Evolutionary conservation across 2,329 filamentous ascomycete genomes (phyloP), one percentile per base, ranked within the genome.

Genomic region (Aschersonia sp.): DNA sequence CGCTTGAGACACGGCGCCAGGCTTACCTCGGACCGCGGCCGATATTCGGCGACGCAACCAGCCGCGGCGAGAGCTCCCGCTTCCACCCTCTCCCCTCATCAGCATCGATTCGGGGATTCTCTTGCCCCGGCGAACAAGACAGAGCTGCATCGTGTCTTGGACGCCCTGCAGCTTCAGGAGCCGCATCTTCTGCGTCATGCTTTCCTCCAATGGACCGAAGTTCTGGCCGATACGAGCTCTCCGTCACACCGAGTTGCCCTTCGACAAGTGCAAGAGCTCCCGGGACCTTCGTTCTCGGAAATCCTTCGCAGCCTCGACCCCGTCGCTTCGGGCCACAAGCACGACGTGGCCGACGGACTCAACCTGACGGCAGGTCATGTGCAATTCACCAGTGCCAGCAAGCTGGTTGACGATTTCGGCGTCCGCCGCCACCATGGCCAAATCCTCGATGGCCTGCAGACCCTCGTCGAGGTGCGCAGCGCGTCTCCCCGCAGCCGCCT

Each of bases 251-350:
- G 54, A 1, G 52, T 53, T 4, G 56, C 63, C 12, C 55, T 62
- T 5, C 51, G 59, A 5, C 58, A 66, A 43, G 53, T 70, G 5
- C 53, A 53, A 10, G 46, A 51, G 0, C 57, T 88, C 29, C 70
- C 81, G 0, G 60, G 69, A 2, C 66, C 72, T 1, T 72, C 72
- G 1, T 80, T 88, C 56, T 77, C 78, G 1, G 78, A 84, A 52
- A 72, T 84, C 7, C 60, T 89, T 31, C 71, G 73, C 35, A 68
- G 72, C 4, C 61, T 89, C 6, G 78, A 85, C 49, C 82, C 84
- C 0, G 56, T 74, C 4, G 56, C 61, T 20, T 31, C 20, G 9
- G 58, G 20, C 20, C 20, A 63, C 28, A 61, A 72, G 9, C 58
- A 77, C 28, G 80, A 82, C 57, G 59, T 69, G 3, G 63, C 65